Evolutionary conservation across 2,329 filamentous ascomycete species (phyloP), one percentile per base, ranked within the genome.

Genomic region (Acephala macrosclerotiorum): DNA sequence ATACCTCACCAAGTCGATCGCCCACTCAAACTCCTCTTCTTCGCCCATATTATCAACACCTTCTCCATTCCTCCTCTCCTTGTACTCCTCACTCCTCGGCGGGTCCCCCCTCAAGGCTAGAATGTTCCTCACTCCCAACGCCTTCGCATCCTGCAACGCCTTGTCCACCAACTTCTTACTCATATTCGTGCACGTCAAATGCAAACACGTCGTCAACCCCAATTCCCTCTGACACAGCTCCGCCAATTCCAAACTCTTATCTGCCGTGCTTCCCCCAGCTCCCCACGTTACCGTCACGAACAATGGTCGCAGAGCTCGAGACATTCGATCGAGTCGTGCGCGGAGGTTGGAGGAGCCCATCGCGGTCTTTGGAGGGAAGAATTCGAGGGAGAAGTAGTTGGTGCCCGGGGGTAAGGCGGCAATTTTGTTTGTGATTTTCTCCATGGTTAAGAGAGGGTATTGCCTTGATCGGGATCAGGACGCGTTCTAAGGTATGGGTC

Each of bases 221-320:
- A 98, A 81, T 80, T 97, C 93, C 68, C 94, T 87, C 82, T 98
- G 96, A 79, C 94, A 97, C 74, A 98, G 88, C 81, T 98, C 95
- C 55, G 96, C 96, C 69, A 99, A 86, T 79, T 97, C 94, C 66
- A 99, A 88, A 36, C 93, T 97, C 81, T 97, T 97, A 64, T 87
- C 87, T 4, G 94, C 91, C 0, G 96, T 99, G 70, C 92, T 96
- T 60, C 96, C 96, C 67, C 96, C 96, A 29, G 96, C 96, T 60
- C 96, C 96, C 96, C 96, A 99, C 60, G 96, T 99, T 60, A 99
- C 94, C 65, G 94, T 98, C 68, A 99, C 93, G 76, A 99, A 99
- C 55, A 98, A 86, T 51, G 96, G 96, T 16, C 92, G 91, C 65
- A 99, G 85, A 16, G 93, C 94, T 70, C 93, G 89, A 58, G 96